Base-by-base conservation (phyloP, 208 protist species). In the Leishmania arabica region DNA sequence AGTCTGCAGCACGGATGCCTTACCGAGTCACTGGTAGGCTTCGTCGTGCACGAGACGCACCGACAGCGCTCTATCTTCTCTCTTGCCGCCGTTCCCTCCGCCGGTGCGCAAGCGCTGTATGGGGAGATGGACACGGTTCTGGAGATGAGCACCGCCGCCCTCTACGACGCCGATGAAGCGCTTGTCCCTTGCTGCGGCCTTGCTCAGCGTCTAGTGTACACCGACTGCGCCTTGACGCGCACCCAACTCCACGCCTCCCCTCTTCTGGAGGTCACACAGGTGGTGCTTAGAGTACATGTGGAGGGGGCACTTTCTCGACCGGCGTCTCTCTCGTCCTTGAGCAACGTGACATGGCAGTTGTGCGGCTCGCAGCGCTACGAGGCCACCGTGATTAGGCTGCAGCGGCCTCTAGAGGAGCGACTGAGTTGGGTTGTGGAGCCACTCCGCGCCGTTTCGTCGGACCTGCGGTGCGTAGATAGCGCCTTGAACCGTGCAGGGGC, bases 131-230 rank as follows among this genome's bases (percentile, higher is more conserved):
- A 62, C 1, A 74, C 86, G 74, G 66, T 93, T 51, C 80, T 91
- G 54, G 90, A 91, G 78, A 79, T 84, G 66, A 77, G 62, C 37
- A 89, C 82, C 8, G 15, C 64, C 15, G 17, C 60, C 7, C 75
- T 89, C 9, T 72, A 84, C 45, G 87, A 90, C 56, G 81, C 85
- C 2, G 84, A 86, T 75, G 77, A 47, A 19, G 74, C 81, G 6
- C 84, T 92, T 21, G 68, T 85, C 19, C 42, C 72, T 6, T 45
- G 74, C 76, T 93, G 90, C 75, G 86, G 88, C 3, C 40, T 91
- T 37, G 81, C 85, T 4, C 84, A 87, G 56, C 86, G 88, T 1
- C 69, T 89, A 4, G 64, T 77, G 65, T 92, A 91, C 72, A 86
- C 72, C 0, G 58, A 58, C 13, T 93, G 90, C 64, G 9, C 37